Conservation (phyloP, 2,329 filamentous ascomycete genomes). For the Boeremia exigua region DNA sequence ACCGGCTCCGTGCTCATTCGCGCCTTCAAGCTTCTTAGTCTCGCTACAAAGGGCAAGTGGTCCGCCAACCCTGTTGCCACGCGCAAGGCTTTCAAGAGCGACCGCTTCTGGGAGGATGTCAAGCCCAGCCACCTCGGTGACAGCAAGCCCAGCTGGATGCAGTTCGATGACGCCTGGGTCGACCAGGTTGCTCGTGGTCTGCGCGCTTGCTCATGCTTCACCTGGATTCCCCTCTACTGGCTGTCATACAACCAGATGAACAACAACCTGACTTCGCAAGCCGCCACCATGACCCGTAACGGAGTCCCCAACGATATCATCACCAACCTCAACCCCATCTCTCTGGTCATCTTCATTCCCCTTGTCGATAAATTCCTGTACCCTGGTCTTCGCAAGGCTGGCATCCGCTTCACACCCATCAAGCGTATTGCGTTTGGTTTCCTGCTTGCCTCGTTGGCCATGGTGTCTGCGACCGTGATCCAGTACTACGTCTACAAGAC, state of each 20-base stretch:
- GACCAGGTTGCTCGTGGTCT: slow-evolving; percentile 57
- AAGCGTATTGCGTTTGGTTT: slow-evolving; percentile 62
- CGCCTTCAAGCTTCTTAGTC: slow-evolving; percentile 65
- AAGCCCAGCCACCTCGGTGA: slow-evolving; percentile 69
- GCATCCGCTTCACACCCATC: slow-evolving; percentile 60
- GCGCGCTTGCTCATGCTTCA: slow-evolving; percentile 54
- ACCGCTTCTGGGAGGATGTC: slow-evolving; percentile 69
- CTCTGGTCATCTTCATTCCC: slow-evolving; percentile 62
- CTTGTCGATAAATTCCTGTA: slow-evolving; percentile 61
- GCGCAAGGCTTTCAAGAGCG: slow-evolving; percentile 63
- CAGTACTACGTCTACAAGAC: slow-evolving; percentile 69
- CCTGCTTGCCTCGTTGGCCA: slow-evolving; percentile 54
- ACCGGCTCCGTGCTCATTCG: slow-evolving; percentile 75
- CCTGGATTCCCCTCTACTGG: slow-evolving; percentile 58
- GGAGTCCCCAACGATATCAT: slow-evolving; percentile 64
- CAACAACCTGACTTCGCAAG: slow-evolving; percentile 63
- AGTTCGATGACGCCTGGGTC: slow-evolving; percentile 83
- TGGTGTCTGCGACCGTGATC: slow-evolving; percentile 58
- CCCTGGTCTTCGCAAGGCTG: slow-evolving; percentile 54
- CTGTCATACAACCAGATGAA: slow-evolving; percentile 62
- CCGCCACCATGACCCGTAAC: slow-evolving; percentile 59
- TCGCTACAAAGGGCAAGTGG: slow-evolving; percentile 69
- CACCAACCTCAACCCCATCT: slow-evolving; percentile 61
- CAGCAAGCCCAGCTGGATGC: slow-evolving; percentile 74
- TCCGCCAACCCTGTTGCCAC: slow-evolving; percentile 66